phyloP scores from a whole-genome alignment of 768 basidiomycete species.

The Pulveroboletus sp. region DNA sequence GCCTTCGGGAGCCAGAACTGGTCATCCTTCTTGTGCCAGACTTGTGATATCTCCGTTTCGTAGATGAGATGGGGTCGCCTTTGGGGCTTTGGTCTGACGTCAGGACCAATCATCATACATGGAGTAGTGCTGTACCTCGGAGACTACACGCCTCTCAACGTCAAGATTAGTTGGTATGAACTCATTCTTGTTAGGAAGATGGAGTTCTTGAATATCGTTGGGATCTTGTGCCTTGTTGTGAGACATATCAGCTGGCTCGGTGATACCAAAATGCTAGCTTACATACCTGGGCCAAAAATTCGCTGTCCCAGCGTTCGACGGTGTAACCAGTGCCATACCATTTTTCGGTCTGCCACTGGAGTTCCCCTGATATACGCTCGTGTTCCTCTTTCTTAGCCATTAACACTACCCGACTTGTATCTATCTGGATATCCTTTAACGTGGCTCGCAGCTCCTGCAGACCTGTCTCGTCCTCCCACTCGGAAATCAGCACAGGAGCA shows the following conservation, averaged over 20 bases:
- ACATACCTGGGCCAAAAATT: slow-evolving; percentile 53
- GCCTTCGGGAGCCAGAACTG: slow-evolving; percentile 94
- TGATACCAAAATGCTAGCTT: neutral
- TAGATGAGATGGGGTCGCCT: slow-evolving; percentile 72
- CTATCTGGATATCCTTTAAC: slow-evolving; percentile 53
- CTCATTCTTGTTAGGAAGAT: slow-evolving; percentile 78
- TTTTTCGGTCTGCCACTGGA: slow-evolving; percentile 71
- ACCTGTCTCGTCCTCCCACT: slow-evolving; percentile 57
- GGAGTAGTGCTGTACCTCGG: slow-evolving; percentile 42
- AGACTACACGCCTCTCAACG: slow-evolving; percentile 69
- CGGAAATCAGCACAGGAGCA: slow-evolving; percentile 65
- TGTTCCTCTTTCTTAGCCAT: slow-evolving; percentile 71
- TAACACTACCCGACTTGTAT: slow-evolving; percentile 64
- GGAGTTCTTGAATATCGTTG: slow-evolving; percentile 64
- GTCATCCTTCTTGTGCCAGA: slow-evolving; percentile 99
- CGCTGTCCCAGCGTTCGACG: slow-evolving; percentile 62
- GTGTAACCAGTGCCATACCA: slow-evolving; percentile 91
- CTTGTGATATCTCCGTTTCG: slow-evolving; percentile 61
- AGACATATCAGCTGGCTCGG: neutral
- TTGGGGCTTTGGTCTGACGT: slow-evolving; percentile 47
- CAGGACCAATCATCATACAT: neutral
- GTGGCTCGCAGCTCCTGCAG: slow-evolving; percentile 55
- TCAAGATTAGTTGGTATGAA: slow-evolving; percentile 88
- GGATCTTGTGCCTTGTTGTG: slow-evolving; percentile 51
- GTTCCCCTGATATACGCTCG: slow-evolving; percentile 45